phyloP scores from a whole-genome alignment of 345 rosid species.

The Populus alba region DNA sequence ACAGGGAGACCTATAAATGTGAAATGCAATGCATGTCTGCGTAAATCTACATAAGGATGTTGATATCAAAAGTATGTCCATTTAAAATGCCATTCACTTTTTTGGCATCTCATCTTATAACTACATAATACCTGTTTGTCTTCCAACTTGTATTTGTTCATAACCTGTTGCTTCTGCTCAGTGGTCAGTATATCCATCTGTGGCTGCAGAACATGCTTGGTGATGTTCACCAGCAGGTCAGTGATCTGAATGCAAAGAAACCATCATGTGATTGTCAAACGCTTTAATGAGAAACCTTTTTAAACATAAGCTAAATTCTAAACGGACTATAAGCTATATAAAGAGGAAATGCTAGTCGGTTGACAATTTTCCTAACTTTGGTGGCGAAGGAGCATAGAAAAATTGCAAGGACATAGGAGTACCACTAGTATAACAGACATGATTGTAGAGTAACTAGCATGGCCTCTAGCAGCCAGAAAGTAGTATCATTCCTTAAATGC shows the following conservation, averaged over 20 bases:
- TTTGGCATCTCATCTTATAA: too few species aligned
- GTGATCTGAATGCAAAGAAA: slow-evolving; percentile 25
- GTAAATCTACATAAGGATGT: neutral
- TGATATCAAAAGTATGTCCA: neutral
- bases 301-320: neutral
- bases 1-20: neutral
- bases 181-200: slow-evolving; percentile 26
- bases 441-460: neutral
- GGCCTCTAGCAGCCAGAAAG: neutral
- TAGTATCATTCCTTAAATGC: neutral
- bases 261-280: neutral
- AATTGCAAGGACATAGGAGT: too few species aligned
- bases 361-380: neutral
- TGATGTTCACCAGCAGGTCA: slow-evolving; percentile 35
- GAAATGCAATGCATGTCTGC: neutral
- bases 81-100: neutral
- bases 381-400: neutral
- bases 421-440: neutral
- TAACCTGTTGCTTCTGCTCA: slow-evolving; percentile 25
- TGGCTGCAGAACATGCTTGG: slow-evolving; percentile 35
- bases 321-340: neutral
- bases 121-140: slow-evolving; percentile 32
- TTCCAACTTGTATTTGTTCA: slow-evolving; percentile 27
- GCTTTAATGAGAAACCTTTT: neutral
- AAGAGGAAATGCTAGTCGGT: neutral